A percentile compares a stretch with the other conserved stretches of the same genome.
Evolutionary conservation across 2,329 filamentous ascomycete genomes (phyloP).

Genomic region (Polytolypa hystricis): DNA sequence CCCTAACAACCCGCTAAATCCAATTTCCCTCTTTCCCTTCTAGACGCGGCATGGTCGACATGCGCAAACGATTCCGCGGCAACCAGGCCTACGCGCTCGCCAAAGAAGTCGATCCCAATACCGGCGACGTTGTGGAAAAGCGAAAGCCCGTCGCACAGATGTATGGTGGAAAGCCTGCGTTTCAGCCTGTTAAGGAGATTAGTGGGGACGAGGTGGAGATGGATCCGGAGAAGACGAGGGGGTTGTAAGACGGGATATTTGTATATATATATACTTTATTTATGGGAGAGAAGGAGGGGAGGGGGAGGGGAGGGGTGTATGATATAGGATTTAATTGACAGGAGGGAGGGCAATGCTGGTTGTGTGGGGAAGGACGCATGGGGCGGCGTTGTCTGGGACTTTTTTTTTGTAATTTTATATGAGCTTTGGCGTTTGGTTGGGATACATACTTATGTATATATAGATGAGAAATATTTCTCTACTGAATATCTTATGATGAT

Average conservation of each 20-base stretch:
- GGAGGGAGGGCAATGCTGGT: background rate
- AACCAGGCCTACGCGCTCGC: conserved; percentile 72
- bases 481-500: too few relatives aligned
- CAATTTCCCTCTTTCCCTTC: background rate
- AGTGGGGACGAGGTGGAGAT: conserved; percentile 53
- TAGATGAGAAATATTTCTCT: too few relatives aligned
- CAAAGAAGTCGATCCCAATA: conserved; percentile 44
- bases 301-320: background rate
- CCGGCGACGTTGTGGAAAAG: conserved; percentile 16
- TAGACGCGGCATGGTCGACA: conserved; percentile 84
- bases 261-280: too few relatives aligned
- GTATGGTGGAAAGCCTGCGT: conserved; percentile 67
- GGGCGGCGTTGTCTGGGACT: background rate
- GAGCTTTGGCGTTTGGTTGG: conserved; percentile 5
- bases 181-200: conserved; percentile 54
- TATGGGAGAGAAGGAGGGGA: background rate
- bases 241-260: conserved; percentile 29
- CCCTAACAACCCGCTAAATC: background rate
- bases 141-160: conserved; percentile 50
- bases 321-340: background rate
- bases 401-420: background rate
- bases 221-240: conserved; percentile 39
- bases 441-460: too few relatives aligned
- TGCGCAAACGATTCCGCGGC: conserved; percentile 95
- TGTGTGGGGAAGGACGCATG: background rate